phyloP scores from a whole-genome alignment of 2,329 filamentous ascomycete genomes.

The Penicillium rolfsii region DNA sequence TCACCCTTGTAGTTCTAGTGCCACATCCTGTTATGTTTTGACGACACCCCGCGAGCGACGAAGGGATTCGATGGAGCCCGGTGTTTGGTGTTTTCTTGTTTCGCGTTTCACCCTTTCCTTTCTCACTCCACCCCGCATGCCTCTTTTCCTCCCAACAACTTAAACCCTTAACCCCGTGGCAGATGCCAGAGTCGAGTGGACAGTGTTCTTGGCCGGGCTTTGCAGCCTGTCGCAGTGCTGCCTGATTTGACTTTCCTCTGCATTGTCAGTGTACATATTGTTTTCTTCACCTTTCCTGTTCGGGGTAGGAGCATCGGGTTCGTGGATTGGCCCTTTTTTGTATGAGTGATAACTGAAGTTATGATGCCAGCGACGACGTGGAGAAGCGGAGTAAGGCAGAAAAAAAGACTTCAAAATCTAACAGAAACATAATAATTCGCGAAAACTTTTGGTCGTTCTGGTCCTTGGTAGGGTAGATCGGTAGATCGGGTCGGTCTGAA shows the following conservation, averaged over 20 bases:
- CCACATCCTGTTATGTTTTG: constrained; percentile 28
- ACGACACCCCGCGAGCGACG: constrained; percentile 26
- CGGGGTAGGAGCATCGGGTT: constrained; percentile 18
- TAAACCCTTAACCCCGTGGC: constrained; percentile 16
- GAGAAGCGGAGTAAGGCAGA: constrained; percentile 26
- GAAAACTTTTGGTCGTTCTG: constrained; percentile 20
- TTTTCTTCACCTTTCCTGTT: constrained; percentile 25
- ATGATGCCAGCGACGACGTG: constrained; percentile 41
- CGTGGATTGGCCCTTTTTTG: constrained; percentile 21
- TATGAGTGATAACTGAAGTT: constrained; percentile 44
- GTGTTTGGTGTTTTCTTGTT: constrained; percentile 19
- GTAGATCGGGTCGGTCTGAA: constrained; percentile 1
- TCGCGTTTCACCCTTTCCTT: constrained; percentile 8
- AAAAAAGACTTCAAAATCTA: constrained; percentile 40
- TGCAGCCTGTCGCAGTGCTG: not conserved
- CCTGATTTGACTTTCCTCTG: constrained; percentile 24
- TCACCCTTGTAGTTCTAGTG: constrained; percentile 38
- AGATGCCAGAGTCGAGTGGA: constrained; percentile 11
- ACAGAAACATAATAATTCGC: constrained; percentile 33
- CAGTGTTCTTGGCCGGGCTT: not conserved
- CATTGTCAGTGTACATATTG: constrained; percentile 45
- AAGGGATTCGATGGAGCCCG: constrained; percentile 24
- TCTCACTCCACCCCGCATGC: constrained; percentile 7
- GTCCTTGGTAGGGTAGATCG: constrained; percentile 7
- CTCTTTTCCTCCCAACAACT: constrained; percentile 12